Base-by-base conservation (phyloP, 2,329 filamentous ascomycete species). In the Sporothrix variecibatus region DNA sequence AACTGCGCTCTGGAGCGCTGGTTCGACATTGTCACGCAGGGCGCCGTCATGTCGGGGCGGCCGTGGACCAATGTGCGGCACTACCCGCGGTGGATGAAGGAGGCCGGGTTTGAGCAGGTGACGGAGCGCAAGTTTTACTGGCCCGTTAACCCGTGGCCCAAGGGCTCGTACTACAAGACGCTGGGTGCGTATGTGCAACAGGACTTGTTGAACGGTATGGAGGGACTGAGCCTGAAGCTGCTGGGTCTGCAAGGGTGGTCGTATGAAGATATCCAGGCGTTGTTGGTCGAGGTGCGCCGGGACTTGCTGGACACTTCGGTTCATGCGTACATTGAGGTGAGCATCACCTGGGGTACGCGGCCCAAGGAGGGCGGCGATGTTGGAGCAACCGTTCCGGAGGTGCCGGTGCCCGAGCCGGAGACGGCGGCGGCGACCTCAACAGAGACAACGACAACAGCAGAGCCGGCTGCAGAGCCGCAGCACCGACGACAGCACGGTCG, bases 111-210 rank as follows among this genome's bases (percentile, higher is more conserved):
- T 58, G 77, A 76, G 58, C 72, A 79, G 15, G 75, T 80, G 6
- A 76, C 78, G 15, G 79, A 80, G 74, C 76, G 76, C 60, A 74
- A 49, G 11, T 79, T 79, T 49, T 77, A 76, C 71, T 79, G 78
- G 76, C 78, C 78, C 4, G 68, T 77, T 26, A 76, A 73, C 70
- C 43, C 77, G 2, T 81, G 79, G 79, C 71, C 79, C 1, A 78
- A 76, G 23, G 79, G 78, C 4, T 72, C 76, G 40, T 77, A 78
- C 74, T 77, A 78, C 62, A 79, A 79, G 68, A 74, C 76, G 23
- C 74, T 80, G 4, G 72, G 75, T 28, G 58, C 75, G 11, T 78
- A 76, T 67, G 70, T 77, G 34, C 75, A 78, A 12, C 74, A 76
- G 62, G 77, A 80, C 70, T 11, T 75, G 60, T 62, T 72, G 31